Base-by-base conservation (phyloP, 306 rosid species). In the Prunus mongolica region DNA sequence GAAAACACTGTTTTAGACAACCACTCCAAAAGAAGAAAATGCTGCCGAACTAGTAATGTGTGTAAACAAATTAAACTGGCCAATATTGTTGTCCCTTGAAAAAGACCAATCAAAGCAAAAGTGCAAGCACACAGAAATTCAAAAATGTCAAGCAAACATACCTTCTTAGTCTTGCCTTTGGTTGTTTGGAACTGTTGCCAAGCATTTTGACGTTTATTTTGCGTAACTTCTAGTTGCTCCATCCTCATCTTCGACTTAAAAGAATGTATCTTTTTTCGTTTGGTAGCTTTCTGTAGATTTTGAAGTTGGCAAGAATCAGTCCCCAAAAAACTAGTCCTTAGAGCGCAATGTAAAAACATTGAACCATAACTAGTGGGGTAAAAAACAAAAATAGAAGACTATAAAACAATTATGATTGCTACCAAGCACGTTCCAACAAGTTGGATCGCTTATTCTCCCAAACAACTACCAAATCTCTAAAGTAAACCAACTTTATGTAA, bases 181-280 rank as follows among this genome's bases (percentile, higher is more conserved):
- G 92, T 81, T 50, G 97, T 73, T 80, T 95, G 99, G 81, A 95
- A 95, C 82, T 95, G 97, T 89, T 95, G 99, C 98, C 98, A 95
- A 69, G 98, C 96, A 88, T 95, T 95, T 84, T 95, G 98, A 69
- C 99, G 88, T 83, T 95, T 95, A 82, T 95, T 95, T 77, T 95
- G 99, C 15, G 97, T 83, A 72, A 95, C 96, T 89, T 95, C 99
- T 76, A 92, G 97, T 76, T 95, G 97, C 81, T 95, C 98, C 73
- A 92, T n/a, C 84, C 99, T 83, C 89, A 95, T 83, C 92, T 95
- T 95, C 32, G 99, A 95, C 93, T 95, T 95, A 78, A 90, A 95
- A 67, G 99, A 86, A 49, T 95, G 99, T 85, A 95, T 92, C 86
- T 95, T 95, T 91, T 95, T 95, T 18, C 96, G 92, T 73, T 95